Conservation (phyloP, 352 stramenopile species). For the Phytopythium litorale region DNA sequence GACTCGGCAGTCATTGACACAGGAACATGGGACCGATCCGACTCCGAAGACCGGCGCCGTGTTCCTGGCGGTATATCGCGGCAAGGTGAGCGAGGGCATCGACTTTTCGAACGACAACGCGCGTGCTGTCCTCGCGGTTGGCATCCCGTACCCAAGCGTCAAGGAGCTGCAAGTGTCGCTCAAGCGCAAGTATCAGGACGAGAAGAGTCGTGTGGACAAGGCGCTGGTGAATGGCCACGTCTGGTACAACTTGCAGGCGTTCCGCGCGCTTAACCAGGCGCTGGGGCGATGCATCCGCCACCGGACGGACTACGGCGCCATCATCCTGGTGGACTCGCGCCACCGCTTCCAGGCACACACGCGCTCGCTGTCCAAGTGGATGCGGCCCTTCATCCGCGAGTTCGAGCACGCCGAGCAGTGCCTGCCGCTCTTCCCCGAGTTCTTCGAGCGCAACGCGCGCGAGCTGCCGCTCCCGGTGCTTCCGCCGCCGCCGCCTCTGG, state of each 20-base stretch:
- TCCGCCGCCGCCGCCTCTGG: conserved; percentile 2
- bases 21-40: conserved; percentile 2
- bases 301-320: conserved; percentile 95
- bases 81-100: conserved; percentile 98
- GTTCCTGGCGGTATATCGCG: conserved; percentile 97
- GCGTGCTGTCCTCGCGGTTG: conserved; percentile 96
- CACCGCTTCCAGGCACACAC: conserved; percentile 61
- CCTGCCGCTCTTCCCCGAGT: conserved; percentile 52
- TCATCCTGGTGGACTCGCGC: conserved; percentile 94
- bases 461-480: conserved; percentile 29
- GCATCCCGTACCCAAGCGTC: conserved; percentile 96
- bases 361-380: conserved; percentile 78
- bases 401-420: conserved; percentile 64
- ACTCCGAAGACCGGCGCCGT: conserved; percentile 78
- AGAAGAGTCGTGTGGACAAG: conserved; percentile 58
- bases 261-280: conserved; percentile 98
- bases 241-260: conserved; percentile 98
- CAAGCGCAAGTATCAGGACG: conserved; percentile 81
- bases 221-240: conserved; percentile 62
- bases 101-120: conserved; percentile 98
- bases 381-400: conserved; percentile 67
- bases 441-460: conserved; percentile 55
- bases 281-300: conserved; percentile 98
- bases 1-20: conserved; percentile 11
- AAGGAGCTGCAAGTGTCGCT: conserved; percentile 90